Conservation (phyloP, 1,139 yeast genomes). For the Yamadazyma buinensis region DNA sequence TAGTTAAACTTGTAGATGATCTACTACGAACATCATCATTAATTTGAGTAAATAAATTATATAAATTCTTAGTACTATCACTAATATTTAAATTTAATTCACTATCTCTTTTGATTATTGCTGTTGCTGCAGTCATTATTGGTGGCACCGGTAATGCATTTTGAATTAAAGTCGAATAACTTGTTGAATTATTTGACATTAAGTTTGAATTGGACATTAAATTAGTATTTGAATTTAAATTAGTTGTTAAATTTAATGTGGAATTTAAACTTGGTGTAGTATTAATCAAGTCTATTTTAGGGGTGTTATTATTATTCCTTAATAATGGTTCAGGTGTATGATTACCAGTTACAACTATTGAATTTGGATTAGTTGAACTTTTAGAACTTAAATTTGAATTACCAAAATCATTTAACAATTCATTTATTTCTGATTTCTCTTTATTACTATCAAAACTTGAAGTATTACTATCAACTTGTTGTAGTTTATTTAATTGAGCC, state of each 20-base stretch:
- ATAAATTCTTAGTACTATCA: conserved; percentile 25
- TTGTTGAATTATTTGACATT: conserved; percentile 13
- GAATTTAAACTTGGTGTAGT: too few relatives aligned
- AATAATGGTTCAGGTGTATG: conserved; percentile 12
- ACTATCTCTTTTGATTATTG: conserved; percentile 8
- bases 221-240: not conserved
- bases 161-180: conserved; percentile 17
- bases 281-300: conserved; percentile 1
- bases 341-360: conserved; percentile 9
- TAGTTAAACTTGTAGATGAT: conserved; percentile 23
- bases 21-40: conserved; percentile 23
- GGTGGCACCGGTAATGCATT: conserved; percentile 16
- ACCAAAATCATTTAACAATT: conserved; percentile 15
- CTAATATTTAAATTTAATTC: conserved; percentile 14
- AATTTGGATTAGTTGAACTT: conserved; percentile 11
- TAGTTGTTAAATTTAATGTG: not conserved
- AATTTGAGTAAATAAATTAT: conserved; percentile 28
- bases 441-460: conserved; percentile 6
- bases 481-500: conserved; percentile 11
- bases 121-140: conserved; percentile 13
- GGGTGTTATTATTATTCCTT: conserved; percentile 9
- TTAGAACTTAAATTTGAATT: conserved; percentile 14
- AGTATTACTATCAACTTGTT: conserved; percentile 7
- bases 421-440: conserved; percentile 11
- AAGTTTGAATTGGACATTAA: not conserved